Base-by-base conservation (phyloP, 371 early-diverging fungal species). In the Basidiobolus meristosporus region DNA sequence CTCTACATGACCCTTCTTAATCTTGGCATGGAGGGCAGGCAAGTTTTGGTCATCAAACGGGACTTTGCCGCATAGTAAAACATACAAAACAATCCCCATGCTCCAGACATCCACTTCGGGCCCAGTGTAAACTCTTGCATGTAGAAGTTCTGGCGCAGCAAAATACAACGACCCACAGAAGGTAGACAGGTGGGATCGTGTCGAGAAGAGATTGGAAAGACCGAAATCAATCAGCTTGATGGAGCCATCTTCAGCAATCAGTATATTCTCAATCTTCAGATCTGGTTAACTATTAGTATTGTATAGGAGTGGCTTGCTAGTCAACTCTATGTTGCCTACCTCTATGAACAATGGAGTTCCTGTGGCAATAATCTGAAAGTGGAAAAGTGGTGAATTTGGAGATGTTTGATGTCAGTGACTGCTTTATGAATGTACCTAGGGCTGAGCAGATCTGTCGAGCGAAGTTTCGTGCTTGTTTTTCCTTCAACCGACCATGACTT, bases 101-200 rank as follows among this genome's bases (percentile, higher is more conserved):
- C 84, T 82, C 96, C 96, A 96, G 7, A 95, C 66, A 54, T 96
- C 97, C 4, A 93, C 81, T 53, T 92, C 97, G 9, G 96, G 93
- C 0, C 96, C 97, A 2, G 68, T 70, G 47, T 96, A 96, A 4
- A 77, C 70, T 35, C 70, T 68, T 2, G 91, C 93, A 31, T 68
- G 66, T 14, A 97, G 57, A 30, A 98, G 54, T 56, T 97, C 98
- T 3, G 98, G 98, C 1, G 96, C 90, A 14, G 93, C 96, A 77
- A 91, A 98, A 53, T 95, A 91, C 9, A 90, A 62, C 16, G 89
- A 86, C n/a, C 98, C 96, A 51, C 93, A 96, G 49, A 87, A 92
- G 0, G 96, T 96, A 9, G 73, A 75, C 28, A 92, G 60, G 33
- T 70, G 70, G 5, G 64, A 65, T 31, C 75, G 70, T 29, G 77